Conservation (phyloP, 345 rosid genomes). For the Arabidopsis arenosa region DNA sequence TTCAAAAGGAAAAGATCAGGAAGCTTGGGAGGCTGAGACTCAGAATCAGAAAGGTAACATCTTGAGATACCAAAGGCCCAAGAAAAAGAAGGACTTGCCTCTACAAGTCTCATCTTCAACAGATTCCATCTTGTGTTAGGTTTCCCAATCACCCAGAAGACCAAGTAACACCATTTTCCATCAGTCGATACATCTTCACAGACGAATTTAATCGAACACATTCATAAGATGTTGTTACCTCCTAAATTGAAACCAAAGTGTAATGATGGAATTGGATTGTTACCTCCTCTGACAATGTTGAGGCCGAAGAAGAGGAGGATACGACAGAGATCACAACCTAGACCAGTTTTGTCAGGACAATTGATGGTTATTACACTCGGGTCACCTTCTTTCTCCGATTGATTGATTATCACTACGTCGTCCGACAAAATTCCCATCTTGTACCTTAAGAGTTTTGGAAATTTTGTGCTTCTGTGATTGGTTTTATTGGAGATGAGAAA, state of each 20-base stretch:
- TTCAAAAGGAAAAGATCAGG: constrained; percentile 83
- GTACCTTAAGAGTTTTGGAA: constrained; percentile 6
- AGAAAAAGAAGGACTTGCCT: constrained; percentile 74
- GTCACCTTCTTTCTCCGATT: constrained; percentile 78
- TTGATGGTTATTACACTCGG: constrained; percentile 76
- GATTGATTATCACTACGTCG: constrained; percentile 80
- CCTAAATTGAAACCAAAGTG: background rate
- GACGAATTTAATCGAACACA: constrained; percentile 35
- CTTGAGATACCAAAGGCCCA: constrained; percentile 75
- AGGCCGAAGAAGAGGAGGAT: constrained; percentile 92
- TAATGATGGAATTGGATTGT: background rate
- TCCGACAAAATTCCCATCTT: constrained; percentile 80
- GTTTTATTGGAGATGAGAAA: constrained; percentile 7
- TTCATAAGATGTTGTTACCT: background rate
- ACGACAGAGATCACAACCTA: constrained; percentile 93
- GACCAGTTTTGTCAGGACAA: constrained; percentile 97
- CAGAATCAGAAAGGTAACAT: constrained; percentile 62
- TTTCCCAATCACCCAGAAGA: constrained; percentile 87
- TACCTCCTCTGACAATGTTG: constrained; percentile 90
- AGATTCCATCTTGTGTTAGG: constrained; percentile 76
- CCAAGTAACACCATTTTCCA: constrained; percentile 95
- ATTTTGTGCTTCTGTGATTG: constrained; percentile 3
- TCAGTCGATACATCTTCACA: constrained; percentile 87
- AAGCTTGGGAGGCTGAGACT: constrained; percentile 59
- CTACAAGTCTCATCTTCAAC: constrained; percentile 81